A percentile compares a stretch with the other conserved stretches of the same genome.
phyloP scores from a whole-genome alignment of 441 rosid genomes.

The Eruca vesicaria region DNA sequence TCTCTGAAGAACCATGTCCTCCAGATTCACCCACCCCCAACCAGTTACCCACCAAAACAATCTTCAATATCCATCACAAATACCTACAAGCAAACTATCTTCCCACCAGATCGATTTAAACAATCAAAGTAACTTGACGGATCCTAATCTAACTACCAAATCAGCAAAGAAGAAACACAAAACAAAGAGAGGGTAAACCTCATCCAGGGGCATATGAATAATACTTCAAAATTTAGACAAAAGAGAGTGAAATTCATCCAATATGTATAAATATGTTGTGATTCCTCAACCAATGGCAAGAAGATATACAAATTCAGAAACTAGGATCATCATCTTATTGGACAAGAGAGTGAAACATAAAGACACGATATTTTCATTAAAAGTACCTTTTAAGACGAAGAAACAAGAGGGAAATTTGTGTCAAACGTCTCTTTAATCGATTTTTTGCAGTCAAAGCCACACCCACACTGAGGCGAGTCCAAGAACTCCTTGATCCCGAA shows the following conservation, averaged over 20 bases:
- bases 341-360: background rate
- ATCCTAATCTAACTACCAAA: background rate
- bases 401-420: slow-evolving; percentile 36
- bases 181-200: background rate
- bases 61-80: background rate
- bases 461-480: slow-evolving; percentile 88
- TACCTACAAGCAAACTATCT: background rate
- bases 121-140: background rate
- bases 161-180: background rate
- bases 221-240: background rate
- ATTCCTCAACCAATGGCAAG: slow-evolving; percentile 14
- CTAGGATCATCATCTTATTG: slow-evolving; percentile 10
- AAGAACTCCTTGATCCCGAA: slow-evolving; percentile 73
- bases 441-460: slow-evolving; percentile 68
- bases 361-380: background rate
- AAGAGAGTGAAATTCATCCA: background rate
- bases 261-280: background rate
- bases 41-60: background rate
- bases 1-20: background rate
- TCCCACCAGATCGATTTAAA: background rate
- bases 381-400: slow-evolving; percentile 43
- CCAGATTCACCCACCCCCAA: background rate
- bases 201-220: background rate
- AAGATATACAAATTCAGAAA: background rate
- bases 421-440: slow-evolving; percentile 33